Base-by-base conservation (phyloP, 768 basidiomycete genomes). In the Dacryopinax primogenitus region DNA sequence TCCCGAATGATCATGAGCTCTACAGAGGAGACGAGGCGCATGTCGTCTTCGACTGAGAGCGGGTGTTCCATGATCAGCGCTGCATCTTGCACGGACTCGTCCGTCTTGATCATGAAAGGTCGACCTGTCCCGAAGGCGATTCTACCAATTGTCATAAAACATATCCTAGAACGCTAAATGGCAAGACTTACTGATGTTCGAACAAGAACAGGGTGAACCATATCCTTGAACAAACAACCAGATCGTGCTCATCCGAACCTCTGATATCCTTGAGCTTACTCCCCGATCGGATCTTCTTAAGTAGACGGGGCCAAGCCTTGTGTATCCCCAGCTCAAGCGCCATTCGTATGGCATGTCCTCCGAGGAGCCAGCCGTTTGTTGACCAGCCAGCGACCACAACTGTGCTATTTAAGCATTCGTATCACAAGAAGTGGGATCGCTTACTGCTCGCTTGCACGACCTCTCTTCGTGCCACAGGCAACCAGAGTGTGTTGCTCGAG, bases 291-390 rank as follows among this genome's bases (percentile, higher is more conserved):
- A 97, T 94, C 30, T 89, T 83, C 69, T 83, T 83, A 44, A 86
- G 76, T 26, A 97, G 78, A 71, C 81, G 82, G 13, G 92, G 87
- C 88, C 94, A 97, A 32, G 93, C 90, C 73, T 88, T 87, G 74
- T 96, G 90, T 81, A 95, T 84, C 23, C 89, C 89, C 63, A 94
- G 78, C 72, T 97, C 94, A 80, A 96, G 85, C 39, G 91, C 93
- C 90, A 97, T 93, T 62, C 93, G 83, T 9, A 96, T 92, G n/a
- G 94, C 94, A 76, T 96, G 94, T 11, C 90, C 92, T 11, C 91
- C 90, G 69, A 88, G 92, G 35, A 96, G 74, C 92, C 92, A 94
- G n/a, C 91, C 91, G 70, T 91, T 91, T 69, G 94, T 91, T 18
- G 90, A 92, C 88, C 92, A 97, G 3, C 92, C 92, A 35, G 93